A percentile compares a stretch with the other conserved stretches of the same genome.
Evolutionary conservation across 306 rosid species (phyloP).

Genomic region (Begonia fuchsioides): DNA sequence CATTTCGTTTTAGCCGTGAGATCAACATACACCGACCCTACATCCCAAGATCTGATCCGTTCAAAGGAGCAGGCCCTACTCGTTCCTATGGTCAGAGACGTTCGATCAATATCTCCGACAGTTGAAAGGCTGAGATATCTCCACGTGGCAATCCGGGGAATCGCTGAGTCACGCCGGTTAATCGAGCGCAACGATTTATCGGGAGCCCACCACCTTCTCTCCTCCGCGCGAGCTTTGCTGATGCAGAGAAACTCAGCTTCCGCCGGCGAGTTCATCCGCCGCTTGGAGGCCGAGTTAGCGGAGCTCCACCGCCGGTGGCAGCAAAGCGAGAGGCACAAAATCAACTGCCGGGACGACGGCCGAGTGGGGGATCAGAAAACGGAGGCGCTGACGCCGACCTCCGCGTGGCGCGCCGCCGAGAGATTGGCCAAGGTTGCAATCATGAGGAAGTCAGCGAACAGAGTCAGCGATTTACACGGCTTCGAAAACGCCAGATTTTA

Average conservation of each 20-base stretch:
- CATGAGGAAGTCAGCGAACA: conserved; percentile 90
- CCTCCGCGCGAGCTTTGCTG: conserved; percentile 67
- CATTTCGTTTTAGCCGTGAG: conserved; percentile 54
- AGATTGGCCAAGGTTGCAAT: conserved; percentile 87
- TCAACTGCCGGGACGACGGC: neutral
- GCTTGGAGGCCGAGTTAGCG: conserved; percentile 55
- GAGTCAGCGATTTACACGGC: conserved; percentile 97
- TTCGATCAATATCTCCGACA: conserved; percentile 31
- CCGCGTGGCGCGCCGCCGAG: conserved; percentile 98
- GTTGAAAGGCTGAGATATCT: conserved; percentile 49
- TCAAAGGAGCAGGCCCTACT: conserved; percentile 42
- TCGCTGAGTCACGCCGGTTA: conserved; percentile 61
- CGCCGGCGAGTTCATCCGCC: conserved; percentile 34
- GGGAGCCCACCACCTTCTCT: conserved; percentile 47
- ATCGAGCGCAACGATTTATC: conserved; percentile 36
- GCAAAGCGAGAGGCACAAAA: conserved; percentile 18
- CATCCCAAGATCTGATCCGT: conserved; percentile 27
- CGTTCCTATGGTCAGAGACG: conserved; percentile 54
- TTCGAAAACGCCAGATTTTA: conserved; percentile 97
- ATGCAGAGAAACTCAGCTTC: conserved; percentile 35
- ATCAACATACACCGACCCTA: conserved; percentile 39
- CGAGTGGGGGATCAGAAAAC: conserved; percentile 34
- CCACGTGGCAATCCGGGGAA: conserved; percentile 62
- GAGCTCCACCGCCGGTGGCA: conserved; percentile 45
- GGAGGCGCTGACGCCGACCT: conserved; percentile 80